Evolutionary conservation across 1,284 basidiomycete species (phyloP).

Genomic region (Ceratobasidium sp.): DNA sequence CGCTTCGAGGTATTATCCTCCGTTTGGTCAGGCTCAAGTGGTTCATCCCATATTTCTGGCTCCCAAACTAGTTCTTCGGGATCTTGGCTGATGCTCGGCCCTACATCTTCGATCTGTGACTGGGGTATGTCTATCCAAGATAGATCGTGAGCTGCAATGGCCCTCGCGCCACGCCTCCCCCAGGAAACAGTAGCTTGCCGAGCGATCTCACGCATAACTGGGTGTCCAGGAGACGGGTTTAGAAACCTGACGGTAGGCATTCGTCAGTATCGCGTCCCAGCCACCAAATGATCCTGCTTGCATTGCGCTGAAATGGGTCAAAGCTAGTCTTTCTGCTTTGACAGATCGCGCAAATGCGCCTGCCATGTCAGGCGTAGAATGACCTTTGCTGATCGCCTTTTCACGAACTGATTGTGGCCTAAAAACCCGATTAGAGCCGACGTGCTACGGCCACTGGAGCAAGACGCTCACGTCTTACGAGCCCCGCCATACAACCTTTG

Average conservation of each 20-base stretch:
- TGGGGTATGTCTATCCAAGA: conserved; percentile 33
- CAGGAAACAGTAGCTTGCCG: conserved; percentile 33
- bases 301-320: conserved; percentile 87
- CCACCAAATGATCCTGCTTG: conserved; percentile 49
- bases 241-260: not conserved
- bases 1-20: not conserved
- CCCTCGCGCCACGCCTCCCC: conserved; percentile 6
- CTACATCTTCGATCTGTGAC: not conserved
- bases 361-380: conserved; percentile 86
- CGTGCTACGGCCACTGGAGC: not conserved
- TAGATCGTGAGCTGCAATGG: conserved; percentile 22
- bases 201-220: conserved; percentile 35
- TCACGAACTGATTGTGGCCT: conserved; percentile 55
- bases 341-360: conserved; percentile 76
- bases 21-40: conserved; percentile 20
- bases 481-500: conserved; percentile 54
- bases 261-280: not conserved
- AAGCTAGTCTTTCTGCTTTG: conserved; percentile 69
- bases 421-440: not conserved
- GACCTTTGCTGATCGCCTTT: conserved; percentile 72
- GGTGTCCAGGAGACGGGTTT: conserved; percentile 25
- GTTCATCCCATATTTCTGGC: conserved; percentile 12
- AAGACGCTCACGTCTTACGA: conserved; percentile 28
- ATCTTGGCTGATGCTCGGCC: not conserved
- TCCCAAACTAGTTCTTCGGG: not conserved